A percentile compares a stretch with the other conserved stretches of the same genome.
Conservation (phyloP, 2,329 filamentous ascomycete species). For the Colletotrichum shisoi region DNA sequence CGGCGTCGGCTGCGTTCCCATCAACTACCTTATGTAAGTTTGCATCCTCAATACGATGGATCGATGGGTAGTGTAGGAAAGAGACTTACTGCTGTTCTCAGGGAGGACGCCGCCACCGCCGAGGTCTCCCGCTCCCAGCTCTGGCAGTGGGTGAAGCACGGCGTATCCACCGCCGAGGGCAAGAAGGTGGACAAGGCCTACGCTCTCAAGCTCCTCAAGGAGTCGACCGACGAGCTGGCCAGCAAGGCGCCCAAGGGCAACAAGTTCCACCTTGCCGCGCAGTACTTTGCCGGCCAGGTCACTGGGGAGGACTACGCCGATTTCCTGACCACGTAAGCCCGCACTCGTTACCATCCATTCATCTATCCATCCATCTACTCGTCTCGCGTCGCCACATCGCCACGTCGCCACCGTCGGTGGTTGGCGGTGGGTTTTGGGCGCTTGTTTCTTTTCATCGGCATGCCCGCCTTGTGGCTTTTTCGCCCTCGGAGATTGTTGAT, state of each 20-base stretch:
- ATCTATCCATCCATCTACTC: background rate
- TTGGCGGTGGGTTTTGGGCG: too few species aligned
- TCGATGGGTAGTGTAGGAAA: conserved; percentile 32
- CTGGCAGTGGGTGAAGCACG: conserved; percentile 90
- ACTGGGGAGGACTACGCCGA: conserved; percentile 98
- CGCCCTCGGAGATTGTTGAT: conserved; percentile 8
- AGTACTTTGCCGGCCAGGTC: conserved; percentile 92
- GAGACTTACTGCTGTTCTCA: conserved; percentile 41
- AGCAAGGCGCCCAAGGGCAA: conserved; percentile 83
- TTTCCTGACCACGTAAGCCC: conserved; percentile 82
- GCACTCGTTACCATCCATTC: background rate
- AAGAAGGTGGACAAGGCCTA: conserved; percentile 94
- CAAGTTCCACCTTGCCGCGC: conserved; percentile 87
- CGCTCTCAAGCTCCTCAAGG: conserved; percentile 82
- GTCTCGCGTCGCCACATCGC: background rate
- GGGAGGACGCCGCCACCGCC: conserved; percentile 94
- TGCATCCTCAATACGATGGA: background rate
- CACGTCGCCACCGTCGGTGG: background rate
- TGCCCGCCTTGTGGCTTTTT: conserved; percentile 30
- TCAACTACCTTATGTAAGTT: conserved; percentile 89
- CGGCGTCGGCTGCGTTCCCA: conserved; percentile 93
- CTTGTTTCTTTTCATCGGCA: background rate
- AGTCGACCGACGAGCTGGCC: conserved; percentile 80
- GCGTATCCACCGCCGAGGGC: conserved; percentile 81
- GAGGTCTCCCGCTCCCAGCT: conserved; percentile 94